phyloP scores from a whole-genome alignment of 768 basidiomycete genomes.

The Leccinum variicolor region DNA sequence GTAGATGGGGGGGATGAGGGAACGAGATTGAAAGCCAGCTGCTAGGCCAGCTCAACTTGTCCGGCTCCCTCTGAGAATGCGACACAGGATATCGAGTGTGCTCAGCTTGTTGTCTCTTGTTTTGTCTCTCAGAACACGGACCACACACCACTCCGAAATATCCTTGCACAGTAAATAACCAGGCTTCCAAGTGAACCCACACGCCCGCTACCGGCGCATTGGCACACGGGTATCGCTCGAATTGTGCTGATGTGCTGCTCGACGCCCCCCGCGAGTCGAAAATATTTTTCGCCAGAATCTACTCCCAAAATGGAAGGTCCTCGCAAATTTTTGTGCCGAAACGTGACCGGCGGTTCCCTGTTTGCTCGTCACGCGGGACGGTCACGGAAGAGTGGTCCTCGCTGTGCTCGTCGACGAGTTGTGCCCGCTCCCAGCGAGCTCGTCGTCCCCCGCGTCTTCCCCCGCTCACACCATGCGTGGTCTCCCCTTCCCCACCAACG shows the following conservation, averaged over 20 bases:
- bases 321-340: constrained; percentile 18
- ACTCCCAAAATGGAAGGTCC: constrained; percentile 9
- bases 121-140: constrained; percentile 20
- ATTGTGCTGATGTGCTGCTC: background rate
- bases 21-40: constrained; percentile 36
- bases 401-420: constrained; percentile 37
- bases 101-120: constrained; percentile 27
- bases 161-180: background rate
- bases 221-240: background rate
- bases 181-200: background rate
- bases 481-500: constrained; percentile 46
- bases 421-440: constrained; percentile 18
- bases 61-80: constrained; percentile 29
- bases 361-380: constrained; percentile 29
- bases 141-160: background rate
- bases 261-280: background rate
- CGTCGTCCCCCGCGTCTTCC: constrained; percentile 12
- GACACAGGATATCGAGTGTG: constrained; percentile 29
- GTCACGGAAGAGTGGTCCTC: constrained; percentile 32
- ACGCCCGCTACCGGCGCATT: background rate
- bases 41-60: constrained; percentile 28
- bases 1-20: constrained; percentile 39
- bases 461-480: constrained; percentile 48
- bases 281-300: constrained; percentile 5
- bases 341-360: constrained; percentile 26